A percentile compares a stretch with the other conserved stretches of the same genome.
These are phyloP conservation scores for Trichoderma harzianum DNA, from an alignment of 2,329 filamentous ascomycete genomes.

Conservation along the genomic window DNA sequence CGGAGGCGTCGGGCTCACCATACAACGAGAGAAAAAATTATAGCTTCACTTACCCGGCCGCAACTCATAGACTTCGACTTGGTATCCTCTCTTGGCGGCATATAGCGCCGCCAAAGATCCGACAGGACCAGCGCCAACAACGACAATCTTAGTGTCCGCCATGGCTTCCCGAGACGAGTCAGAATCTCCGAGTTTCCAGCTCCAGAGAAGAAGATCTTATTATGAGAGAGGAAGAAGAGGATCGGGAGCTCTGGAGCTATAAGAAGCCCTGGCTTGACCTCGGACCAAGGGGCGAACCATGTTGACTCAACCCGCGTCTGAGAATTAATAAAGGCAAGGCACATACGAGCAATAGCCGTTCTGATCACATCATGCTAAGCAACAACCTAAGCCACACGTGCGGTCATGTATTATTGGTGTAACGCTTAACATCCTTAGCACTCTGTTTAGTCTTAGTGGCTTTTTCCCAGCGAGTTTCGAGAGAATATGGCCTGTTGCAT, in stretches of 20 bases:
- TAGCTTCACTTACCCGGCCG: conserved; percentile 66
- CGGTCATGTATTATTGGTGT: neutral
- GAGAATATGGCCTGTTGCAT: neutral
- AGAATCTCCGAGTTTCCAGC: neutral
- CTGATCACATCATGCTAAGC: conserved; percentile 13
- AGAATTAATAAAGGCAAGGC: neutral
- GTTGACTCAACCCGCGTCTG: neutral
- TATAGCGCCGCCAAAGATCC: conserved; percentile 90
- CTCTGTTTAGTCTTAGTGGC: conserved; percentile 4
- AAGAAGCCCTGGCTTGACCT: neutral
- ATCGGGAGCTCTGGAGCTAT: conserved; percentile 8
- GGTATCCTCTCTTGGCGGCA: conserved; percentile 79
- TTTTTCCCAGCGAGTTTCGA: neutral
- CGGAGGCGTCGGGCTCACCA: conserved; percentile 7
- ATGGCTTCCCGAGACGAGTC: conserved; percentile 36
- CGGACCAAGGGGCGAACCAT: conserved; percentile 11
- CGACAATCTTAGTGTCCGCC: conserved; percentile 63
- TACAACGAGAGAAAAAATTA: conserved; percentile 4
- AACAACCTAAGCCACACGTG: neutral
- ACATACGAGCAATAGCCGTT: neutral
- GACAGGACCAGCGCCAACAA: conserved; percentile 91
- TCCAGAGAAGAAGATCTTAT: neutral
- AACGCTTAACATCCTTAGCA: neutral
- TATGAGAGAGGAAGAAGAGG: neutral
- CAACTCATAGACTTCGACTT: conserved; percentile 93